A percentile compares a stretch with the other conserved stretches of the same genome.
phyloP scores from a whole-genome alignment of 1,139 yeast genomes.

The Candida smagusa region DNA sequence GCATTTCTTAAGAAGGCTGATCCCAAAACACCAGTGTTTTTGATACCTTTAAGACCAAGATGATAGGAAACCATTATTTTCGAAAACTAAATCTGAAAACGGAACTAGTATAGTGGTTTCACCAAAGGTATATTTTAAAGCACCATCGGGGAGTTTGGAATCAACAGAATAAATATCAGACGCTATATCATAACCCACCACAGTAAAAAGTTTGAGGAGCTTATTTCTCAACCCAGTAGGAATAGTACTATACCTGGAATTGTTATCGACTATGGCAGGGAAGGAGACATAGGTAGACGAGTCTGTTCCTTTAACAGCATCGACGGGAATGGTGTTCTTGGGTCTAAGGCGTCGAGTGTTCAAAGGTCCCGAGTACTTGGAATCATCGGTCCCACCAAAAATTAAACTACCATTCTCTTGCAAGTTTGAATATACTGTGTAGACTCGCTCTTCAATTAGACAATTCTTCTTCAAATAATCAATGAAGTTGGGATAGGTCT shows the following conservation, averaged over 20 bases:
- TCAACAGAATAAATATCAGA: constrained; percentile 18
- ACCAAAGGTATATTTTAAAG: constrained; percentile 44
- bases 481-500: too few relatives aligned
- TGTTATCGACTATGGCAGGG: constrained; percentile 4
- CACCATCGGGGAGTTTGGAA: constrained; percentile 14
- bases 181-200: constrained; percentile 1
- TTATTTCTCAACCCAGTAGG: constrained; percentile 8
- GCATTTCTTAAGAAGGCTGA: too few relatives aligned
- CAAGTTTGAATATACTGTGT: too few relatives aligned
- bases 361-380: constrained; percentile 16
- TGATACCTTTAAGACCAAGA: too few relatives aligned
- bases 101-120: constrained; percentile 40
- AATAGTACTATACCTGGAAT: constrained; percentile 10
- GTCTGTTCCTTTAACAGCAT: too few relatives aligned
- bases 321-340: too few relatives aligned
- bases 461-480: too few relatives aligned
- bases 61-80: too few relatives aligned
- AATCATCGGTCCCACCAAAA: constrained; percentile 19
- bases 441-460: too few relatives aligned
- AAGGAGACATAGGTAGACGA: constrained; percentile 8
- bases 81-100: constrained; percentile 28
- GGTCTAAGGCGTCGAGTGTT: neutral
- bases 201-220: constrained; percentile 6
- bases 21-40: too few relatives aligned
- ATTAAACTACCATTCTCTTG: constrained; percentile 12